Evolutionary conservation across 345 rosid species (phyloP).

Genomic region (Abelmoschus esculentus): DNA sequence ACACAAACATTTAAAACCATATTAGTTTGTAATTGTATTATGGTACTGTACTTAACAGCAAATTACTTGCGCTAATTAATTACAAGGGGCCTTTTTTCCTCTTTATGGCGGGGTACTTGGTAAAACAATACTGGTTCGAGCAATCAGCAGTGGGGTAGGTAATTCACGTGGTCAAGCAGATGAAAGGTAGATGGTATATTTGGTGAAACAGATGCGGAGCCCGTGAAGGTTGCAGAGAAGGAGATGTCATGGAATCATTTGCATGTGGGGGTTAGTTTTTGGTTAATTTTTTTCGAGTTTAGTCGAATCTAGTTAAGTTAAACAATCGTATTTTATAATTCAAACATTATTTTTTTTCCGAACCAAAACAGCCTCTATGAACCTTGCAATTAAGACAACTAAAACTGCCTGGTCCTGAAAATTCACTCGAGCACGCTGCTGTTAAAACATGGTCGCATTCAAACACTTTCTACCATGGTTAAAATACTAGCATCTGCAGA

Average conservation of each 20-base stretch:
- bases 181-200: background rate
- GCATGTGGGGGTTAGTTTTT: too few species aligned
- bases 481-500: too few species aligned
- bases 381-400: too few species aligned
- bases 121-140: background rate
- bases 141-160: background rate
- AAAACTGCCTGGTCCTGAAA: too few species aligned
- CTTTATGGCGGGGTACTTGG: background rate
- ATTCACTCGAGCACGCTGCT: too few species aligned
- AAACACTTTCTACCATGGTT: too few species aligned
- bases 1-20: background rate
- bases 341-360: too few species aligned
- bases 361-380: too few species aligned
- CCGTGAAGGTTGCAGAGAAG: slow-evolving; percentile 5
- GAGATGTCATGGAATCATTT: background rate
- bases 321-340: too few species aligned
- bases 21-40: background rate
- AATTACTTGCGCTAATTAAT: background rate
- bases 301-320: too few species aligned
- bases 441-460: too few species aligned
- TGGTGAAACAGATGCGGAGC: background rate
- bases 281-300: too few species aligned
- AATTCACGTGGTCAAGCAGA: slow-evolving; percentile 9
- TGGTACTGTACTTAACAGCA: background rate
- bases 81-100: background rate